Percentiles rank a stretch among this genome's conserved stretches.
These are phyloP conservation scores for Mortierella sp. DNA, from an alignment of 371 early-diverging fungal species.

Conservation along the genomic window DNA sequence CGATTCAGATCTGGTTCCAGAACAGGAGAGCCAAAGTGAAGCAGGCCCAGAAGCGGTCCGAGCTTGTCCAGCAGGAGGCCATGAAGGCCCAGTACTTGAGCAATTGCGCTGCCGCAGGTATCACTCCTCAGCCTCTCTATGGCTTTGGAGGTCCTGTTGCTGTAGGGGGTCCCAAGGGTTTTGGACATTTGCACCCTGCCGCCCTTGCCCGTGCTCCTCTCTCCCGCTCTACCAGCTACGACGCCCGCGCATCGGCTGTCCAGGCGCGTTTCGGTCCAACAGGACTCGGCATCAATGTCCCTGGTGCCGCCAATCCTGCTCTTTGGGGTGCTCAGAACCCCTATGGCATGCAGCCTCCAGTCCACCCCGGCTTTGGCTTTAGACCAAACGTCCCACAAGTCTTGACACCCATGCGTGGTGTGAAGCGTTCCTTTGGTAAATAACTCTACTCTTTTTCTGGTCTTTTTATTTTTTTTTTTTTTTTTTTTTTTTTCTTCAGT, in stretches of 20 bases:
- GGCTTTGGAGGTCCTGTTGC: slow-evolving; percentile 20
- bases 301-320: slow-evolving; percentile 38
- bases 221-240: slow-evolving; percentile 42
- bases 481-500: background rate
- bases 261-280: slow-evolving; percentile 43
- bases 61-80: slow-evolving; percentile 66
- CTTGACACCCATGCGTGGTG: slow-evolving; percentile 41
- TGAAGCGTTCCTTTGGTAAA: slow-evolving; percentile 51
- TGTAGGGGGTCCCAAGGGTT: slow-evolving; percentile 22
- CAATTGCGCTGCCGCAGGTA: slow-evolving; percentile 42
- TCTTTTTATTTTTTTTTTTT: background rate
- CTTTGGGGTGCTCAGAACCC: slow-evolving; percentile 35
- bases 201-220: slow-evolving; percentile 42
- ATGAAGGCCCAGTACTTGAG: slow-evolving; percentile 50
- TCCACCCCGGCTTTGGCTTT: slow-evolving; percentile 46
- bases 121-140: slow-evolving; percentile 41
- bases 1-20: slow-evolving; percentile 99
- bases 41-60: slow-evolving; percentile 65
- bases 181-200: slow-evolving; percentile 42
- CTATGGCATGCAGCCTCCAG: slow-evolving; percentile 35
- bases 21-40: slow-evolving; percentile 97
- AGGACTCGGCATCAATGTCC: slow-evolving; percentile 48
- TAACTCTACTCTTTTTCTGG: background rate
- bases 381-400: slow-evolving; percentile 40
- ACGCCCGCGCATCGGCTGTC: slow-evolving; percentile 34